Conservation (phyloP, 805 yeast species). For the Teunomyces barrocoloradensis region DNA sequence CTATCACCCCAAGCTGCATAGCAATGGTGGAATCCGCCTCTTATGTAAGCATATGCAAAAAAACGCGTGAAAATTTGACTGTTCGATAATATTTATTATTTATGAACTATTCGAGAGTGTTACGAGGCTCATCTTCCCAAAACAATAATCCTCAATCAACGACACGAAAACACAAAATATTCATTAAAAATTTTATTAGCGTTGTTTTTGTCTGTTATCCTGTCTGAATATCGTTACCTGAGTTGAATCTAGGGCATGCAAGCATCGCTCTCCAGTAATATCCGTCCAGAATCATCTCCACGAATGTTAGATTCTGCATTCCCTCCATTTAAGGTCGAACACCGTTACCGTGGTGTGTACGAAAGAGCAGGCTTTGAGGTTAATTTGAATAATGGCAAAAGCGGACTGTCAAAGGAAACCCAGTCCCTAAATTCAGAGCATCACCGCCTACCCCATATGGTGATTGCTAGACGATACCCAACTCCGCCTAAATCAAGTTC, state of each 20-base stretch:
- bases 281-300: slow-evolving; percentile 18
- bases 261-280: slow-evolving; percentile 20
- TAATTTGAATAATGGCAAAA: slow-evolving; percentile 4
- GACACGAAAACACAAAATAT: neutral
- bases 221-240: neutral
- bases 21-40: neutral
- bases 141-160: neutral
- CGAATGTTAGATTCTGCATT: slow-evolving; percentile 50
- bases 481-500: slow-evolving; percentile 12
- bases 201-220: slow-evolving; percentile 1
- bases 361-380: slow-evolving; percentile 82
- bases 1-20: no score
- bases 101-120: neutral
- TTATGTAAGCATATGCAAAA: slow-evolving; percentile 1
- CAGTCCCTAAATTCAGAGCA: slow-evolving; percentile 9
- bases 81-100: neutral
- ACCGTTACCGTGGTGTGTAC: slow-evolving; percentile 64
- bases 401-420: slow-evolving; percentile 7
- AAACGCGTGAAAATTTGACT: slow-evolving; percentile 1
- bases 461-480: slow-evolving; percentile 2
- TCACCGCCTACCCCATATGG: neutral
- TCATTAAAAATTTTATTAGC: neutral
- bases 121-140: slow-evolving; percentile 3
- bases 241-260: slow-evolving; percentile 8
- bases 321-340: slow-evolving; percentile 66